Base-by-base conservation (phyloP, 2,329 filamentous ascomycete genomes). In the Pyricularia sp. region DNA sequence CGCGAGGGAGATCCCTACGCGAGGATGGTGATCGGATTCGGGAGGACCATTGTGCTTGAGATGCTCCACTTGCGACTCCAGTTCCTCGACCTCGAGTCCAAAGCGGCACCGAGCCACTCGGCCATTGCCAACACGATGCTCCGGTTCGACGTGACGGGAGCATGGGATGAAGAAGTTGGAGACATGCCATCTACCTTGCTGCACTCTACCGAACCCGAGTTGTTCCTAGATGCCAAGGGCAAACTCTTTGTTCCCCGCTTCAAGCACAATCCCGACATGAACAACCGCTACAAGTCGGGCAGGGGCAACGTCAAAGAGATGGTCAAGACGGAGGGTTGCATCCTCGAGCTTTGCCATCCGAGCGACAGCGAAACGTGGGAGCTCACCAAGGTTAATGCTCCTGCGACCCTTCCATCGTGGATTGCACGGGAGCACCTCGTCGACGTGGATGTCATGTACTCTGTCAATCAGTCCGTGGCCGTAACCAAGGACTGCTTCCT, bases 131-230 rank as follows among this genome's bases (percentile, higher is more conserved):
- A 17, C 17, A 58, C 31, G 20, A 36, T 58, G 30, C 66, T 5
- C 3, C 36, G 2, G 50, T 66, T 58, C 20, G 66, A 36, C n/a
- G 26, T 66, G 14, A 11, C 59, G 66, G 23, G 5, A 65, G 61
- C 7, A 68, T 69, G 50, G 17, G 63, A 31, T 17, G 25, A 28
- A 31, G 26, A 28, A 31, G 14, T 31, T 9, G 63, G 26, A 17
- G 26, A 17, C 0, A 36, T 36, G 33, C 14, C 33, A 14, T 36
- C 33, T 36, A 3, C 2, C 23, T 6, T 58, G 20, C 61, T 78
- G 4, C 78, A 76, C 76, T 73, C 72, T 4, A 71, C 72, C 1
- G 77, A 78, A 66, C 73, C 71, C 1, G 75, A 78, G 58, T 26
- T 75, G 1, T 67, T 68, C 9, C 50, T 76, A 4, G 25, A 72